These are phyloP conservation scores for Hortiboletus flavorubellus DNA, from an alignment of 768 basidiomycete genomes.

Conservation along the genomic window DNA sequence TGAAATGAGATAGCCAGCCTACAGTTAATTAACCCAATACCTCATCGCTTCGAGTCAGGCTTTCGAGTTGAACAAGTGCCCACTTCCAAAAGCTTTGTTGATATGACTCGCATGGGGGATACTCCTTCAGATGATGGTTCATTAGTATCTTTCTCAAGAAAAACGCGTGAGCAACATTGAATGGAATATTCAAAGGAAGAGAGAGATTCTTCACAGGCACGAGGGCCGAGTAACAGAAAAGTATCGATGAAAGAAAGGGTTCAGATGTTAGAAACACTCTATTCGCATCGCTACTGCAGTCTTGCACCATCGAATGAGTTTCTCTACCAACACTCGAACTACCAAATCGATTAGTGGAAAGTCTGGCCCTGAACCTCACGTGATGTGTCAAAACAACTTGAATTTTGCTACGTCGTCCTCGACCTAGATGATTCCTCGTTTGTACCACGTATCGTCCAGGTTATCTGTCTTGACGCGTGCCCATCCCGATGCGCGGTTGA, in stretches of 20 bases:
- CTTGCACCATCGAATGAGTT: neutral
- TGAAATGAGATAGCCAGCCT: conserved; percentile 2
- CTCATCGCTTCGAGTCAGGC: conserved; percentile 37
- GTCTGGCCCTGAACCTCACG: conserved; percentile 26
- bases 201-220: conserved; percentile 39
- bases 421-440: conserved; percentile 22
- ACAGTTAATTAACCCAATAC: conserved; percentile 33
- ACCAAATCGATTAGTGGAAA: neutral
- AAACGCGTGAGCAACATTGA: conserved; percentile 48
- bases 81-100: conserved; percentile 75
- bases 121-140: conserved; percentile 49
- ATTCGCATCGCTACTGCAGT: neutral
- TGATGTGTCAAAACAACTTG: conserved; percentile 12
- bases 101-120: conserved; percentile 62
- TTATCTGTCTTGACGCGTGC: conserved; percentile 8
- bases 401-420: conserved; percentile 12
- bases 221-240: conserved; percentile 54
- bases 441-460: conserved; percentile 14
- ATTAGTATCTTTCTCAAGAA: conserved; percentile 51
- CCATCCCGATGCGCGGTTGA: conserved; percentile 9
- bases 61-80: conserved; percentile 55
- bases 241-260: conserved; percentile 37
- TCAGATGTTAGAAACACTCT: neutral
- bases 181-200: conserved; percentile 40
- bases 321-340: neutral